Conservation (phyloP, 176 grass and related monocot genomes). For the Olyra latifolia region DNA sequence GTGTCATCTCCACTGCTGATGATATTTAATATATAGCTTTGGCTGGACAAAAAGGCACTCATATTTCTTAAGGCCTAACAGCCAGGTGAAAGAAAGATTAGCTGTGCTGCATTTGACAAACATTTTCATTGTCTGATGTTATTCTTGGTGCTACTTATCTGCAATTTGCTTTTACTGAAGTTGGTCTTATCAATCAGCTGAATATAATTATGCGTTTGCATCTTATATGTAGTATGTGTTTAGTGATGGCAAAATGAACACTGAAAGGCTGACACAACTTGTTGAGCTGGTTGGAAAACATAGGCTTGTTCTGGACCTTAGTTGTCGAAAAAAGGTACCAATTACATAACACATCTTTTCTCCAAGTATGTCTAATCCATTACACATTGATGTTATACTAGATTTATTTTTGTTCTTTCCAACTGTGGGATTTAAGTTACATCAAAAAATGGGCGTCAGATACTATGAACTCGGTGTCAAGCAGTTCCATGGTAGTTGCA, state of each 20-base stretch:
- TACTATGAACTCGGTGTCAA: background rate
- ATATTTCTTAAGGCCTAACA: background rate
- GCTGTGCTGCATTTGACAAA: background rate
- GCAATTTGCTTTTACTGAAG: background rate
- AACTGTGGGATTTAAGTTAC: background rate
- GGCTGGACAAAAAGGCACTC: background rate
- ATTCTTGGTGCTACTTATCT: constrained; percentile 1
- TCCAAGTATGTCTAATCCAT: background rate
- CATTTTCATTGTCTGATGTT: background rate
- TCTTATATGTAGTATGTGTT: constrained; percentile 74
- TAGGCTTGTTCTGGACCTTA: constrained; percentile 93
- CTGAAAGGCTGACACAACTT: constrained; percentile 69
- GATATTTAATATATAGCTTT: background rate
- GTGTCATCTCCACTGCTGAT: background rate
- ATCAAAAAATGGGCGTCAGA: background rate
- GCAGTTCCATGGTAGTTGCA: background rate
- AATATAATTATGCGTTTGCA: constrained; percentile 20
- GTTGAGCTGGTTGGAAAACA: constrained; percentile 67
- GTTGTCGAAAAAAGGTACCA: constrained; percentile 83
- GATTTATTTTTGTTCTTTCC: background rate
- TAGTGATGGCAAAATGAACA: constrained; percentile 77
- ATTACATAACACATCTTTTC: background rate
- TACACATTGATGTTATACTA: background rate
- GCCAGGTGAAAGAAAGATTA: background rate
- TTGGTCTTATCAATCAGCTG: constrained; percentile 18